Percentiles rank a stretch among this genome's conserved stretches.
Evolutionary conservation across 208 protist genomes (phyloP).

Genomic region (Strigomonas culicis): DNA sequence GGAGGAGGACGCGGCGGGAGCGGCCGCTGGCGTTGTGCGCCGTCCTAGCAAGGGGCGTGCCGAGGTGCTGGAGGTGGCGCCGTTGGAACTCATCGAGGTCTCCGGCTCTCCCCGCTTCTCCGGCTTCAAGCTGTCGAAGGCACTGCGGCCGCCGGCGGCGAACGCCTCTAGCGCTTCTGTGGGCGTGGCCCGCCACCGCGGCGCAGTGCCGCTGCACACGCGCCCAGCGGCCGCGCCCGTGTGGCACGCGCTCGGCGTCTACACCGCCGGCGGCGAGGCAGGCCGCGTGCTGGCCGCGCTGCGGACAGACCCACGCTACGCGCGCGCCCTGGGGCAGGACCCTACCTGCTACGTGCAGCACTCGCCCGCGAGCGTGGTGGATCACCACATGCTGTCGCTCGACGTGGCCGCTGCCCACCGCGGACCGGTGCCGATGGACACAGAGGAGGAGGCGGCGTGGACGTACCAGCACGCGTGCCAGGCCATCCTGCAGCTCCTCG

Average conservation of each 20-base stretch:
- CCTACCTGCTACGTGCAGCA: too few relatives aligned
- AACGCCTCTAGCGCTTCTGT: background rate
- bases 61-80: background rate
- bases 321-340: too few relatives aligned
- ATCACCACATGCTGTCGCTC: background rate
- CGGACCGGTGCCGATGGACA: background rate
- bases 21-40: background rate
- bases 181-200: background rate
- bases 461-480: conserved; percentile 1
- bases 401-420: background rate
- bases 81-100: conserved; percentile 13
- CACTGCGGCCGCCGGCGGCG: background rate
- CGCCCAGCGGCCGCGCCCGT: too few relatives aligned
- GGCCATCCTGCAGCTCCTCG: conserved; percentile 21
- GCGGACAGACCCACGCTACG: too few relatives aligned
- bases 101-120: background rate
- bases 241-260: too few relatives aligned
- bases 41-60: conserved; percentile 8
- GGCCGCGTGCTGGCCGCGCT: too few relatives aligned
- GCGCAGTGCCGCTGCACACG: background rate
- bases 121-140: conserved; percentile 15
- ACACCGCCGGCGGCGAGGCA: too few relatives aligned
- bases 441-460: background rate
- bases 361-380: too few relatives aligned
- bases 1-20: too few relatives aligned